Conservation (phyloP, 495 filamentous ascomycete genomes). For the Penicillium coffeae region DNA sequence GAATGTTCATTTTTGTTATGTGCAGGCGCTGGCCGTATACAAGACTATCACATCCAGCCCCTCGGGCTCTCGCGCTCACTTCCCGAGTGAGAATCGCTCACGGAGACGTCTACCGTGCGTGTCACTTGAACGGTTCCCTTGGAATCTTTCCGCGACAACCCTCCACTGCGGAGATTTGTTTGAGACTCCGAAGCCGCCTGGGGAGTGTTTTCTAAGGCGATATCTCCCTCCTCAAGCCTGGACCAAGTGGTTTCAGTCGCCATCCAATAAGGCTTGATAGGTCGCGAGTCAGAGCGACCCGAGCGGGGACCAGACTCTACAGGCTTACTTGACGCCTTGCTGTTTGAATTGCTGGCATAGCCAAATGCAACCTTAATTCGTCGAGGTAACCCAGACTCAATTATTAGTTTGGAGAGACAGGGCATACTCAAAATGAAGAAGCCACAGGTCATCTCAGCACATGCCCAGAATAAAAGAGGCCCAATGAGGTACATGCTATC, state of each 20-base stretch:
- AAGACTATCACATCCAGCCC: not conserved
- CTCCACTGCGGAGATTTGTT: not conserved
- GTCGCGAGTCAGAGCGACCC: not conserved
- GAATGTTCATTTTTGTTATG: too few species aligned
- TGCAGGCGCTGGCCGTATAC: too few species aligned
- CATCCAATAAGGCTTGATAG: conserved; percentile 3
- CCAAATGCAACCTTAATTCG: conserved; percentile 8
- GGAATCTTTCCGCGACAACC: not conserved
- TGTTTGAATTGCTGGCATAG: not conserved
- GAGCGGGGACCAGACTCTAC: not conserved
- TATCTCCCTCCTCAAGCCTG: conserved; percentile 2
- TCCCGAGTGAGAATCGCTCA: conserved; percentile 1
- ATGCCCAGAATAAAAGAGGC: conserved; percentile 22
- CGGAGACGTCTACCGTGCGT: not conserved
- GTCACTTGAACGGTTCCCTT: not conserved
- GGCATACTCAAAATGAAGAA: conserved; percentile 24
- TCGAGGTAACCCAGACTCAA: conserved; percentile 12
- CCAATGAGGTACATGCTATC: conserved; percentile 19
- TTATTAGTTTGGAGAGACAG: conserved; percentile 19
- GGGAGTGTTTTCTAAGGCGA: not conserved
- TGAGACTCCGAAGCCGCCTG: conserved; percentile 1
- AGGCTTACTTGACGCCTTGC: conserved; percentile 1
- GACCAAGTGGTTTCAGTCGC: conserved; percentile 3
- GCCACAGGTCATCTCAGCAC: conserved; percentile 23
- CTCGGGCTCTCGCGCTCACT: not conserved